phyloP scores from a whole-genome alignment of 495 filamentous ascomycete species.

The Chaetomium tenue region DNA sequence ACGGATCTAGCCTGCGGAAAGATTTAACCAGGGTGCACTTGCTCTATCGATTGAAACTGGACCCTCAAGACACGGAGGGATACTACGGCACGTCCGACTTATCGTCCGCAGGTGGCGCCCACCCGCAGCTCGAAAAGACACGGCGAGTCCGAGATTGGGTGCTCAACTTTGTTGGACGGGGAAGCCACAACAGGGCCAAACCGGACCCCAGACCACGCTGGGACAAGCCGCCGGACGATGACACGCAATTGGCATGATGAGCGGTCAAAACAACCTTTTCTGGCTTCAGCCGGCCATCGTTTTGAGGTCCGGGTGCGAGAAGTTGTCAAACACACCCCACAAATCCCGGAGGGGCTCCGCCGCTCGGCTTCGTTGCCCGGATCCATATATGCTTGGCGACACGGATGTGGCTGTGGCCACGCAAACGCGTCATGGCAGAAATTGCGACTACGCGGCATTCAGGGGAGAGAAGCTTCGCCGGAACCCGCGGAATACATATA shows the following conservation, averaged over 20 bases:
- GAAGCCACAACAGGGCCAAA: not conserved
- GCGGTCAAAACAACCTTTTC: not conserved
- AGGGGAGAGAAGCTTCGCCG: not conserved
- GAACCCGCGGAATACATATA: not conserved
- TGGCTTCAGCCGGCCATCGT: not conserved
- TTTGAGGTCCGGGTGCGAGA: not conserved
- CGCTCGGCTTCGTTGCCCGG: slow-evolving; percentile 9
- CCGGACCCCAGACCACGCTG: slow-evolving; percentile 16
- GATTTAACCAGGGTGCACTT: slow-evolving; percentile 70
- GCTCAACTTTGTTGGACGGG: slow-evolving; percentile 61
- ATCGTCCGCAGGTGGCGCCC: slow-evolving; percentile 29
- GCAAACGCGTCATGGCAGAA: slow-evolving; percentile 19
- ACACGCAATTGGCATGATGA: slow-evolving; percentile 25
- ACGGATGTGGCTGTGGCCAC: slow-evolving; percentile 17
- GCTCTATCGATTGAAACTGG: slow-evolving; percentile 53
- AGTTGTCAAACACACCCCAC: not conserved
- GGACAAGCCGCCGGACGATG: slow-evolving; percentile 27
- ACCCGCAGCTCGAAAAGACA: slow-evolving; percentile 61
- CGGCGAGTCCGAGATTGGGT: slow-evolving; percentile 72
- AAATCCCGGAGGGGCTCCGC: slow-evolving; percentile 5
- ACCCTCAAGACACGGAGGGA: slow-evolving; percentile 44
- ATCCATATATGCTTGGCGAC: not conserved
- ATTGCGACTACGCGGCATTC: slow-evolving; percentile 16
- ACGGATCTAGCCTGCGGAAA: slow-evolving; percentile 70
- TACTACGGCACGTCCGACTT: slow-evolving; percentile 44